Percentiles rank a stretch among this genome's conserved stretches.
phyloP scores from a whole-genome alignment of 164 flowering plant species.

The Vitis rotundifolia region DNA sequence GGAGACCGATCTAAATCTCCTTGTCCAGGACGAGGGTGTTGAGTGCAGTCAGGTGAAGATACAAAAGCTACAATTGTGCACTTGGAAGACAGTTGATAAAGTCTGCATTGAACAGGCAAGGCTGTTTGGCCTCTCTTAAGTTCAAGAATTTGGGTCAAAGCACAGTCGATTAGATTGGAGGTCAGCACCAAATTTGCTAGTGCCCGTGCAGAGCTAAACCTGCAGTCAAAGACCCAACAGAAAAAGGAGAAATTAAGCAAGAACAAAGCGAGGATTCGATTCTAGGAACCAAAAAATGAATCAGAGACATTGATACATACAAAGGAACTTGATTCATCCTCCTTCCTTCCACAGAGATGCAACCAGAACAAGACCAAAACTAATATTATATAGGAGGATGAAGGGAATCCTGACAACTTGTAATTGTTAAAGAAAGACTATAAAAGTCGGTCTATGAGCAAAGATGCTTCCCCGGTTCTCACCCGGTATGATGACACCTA shows the following conservation, averaged over 20 bases:
- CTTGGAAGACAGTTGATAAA: background rate
- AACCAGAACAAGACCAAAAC: too few relatives aligned
- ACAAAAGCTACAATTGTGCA: conserved; percentile 26
- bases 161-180: conserved; percentile 20
- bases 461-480: too few relatives aligned
- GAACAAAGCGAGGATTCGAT: background rate
- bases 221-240: conserved; percentile 6
- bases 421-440: too few relatives aligned
- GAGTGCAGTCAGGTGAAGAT: conserved; percentile 7
- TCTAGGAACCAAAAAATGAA: too few relatives aligned
- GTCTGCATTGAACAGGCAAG: conserved; percentile 4
- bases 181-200: conserved; percentile 25
- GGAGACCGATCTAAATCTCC: conserved; percentile 15
- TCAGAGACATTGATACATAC: too few relatives aligned
- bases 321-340: too few relatives aligned
- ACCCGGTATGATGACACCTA: too few relatives aligned
- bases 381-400: too few relatives aligned
- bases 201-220: conserved; percentile 36
- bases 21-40: background rate
- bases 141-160: conserved; percentile 20
- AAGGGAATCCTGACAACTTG: too few relatives aligned
- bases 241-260: background rate
- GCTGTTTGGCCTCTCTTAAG: background rate
- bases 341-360: too few relatives aligned
- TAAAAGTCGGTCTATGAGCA: too few relatives aligned